A percentile compares a stretch with the other conserved stretches of the same genome.
Conservation (phyloP, 73 alveolate genomes). For the Tetrahymena thermophila region DNA sequence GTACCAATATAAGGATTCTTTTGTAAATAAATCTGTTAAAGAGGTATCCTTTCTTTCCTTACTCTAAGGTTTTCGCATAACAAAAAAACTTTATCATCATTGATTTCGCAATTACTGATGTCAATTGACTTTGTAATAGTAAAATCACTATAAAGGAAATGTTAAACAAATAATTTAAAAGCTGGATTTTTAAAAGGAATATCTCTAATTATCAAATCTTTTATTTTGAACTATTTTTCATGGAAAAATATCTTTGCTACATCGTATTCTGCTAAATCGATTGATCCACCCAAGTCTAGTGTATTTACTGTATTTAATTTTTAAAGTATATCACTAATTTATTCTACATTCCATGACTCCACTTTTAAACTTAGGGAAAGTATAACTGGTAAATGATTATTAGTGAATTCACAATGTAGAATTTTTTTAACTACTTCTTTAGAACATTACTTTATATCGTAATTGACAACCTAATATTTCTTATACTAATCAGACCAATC, state of each 20-base stretch:
- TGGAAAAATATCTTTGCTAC: neutral
- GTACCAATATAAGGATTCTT: neutral
- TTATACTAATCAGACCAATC: neutral
- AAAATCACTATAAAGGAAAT: neutral
- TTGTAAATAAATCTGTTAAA: neutral
- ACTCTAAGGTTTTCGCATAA: neutral
- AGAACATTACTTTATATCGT: neutral
- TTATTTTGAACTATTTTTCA: neutral
- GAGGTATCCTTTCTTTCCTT: neutral
- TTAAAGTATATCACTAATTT: neutral
- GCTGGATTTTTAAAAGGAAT: neutral
- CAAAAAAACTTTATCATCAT: neutral
- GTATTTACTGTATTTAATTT: neutral
- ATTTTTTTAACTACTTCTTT: neutral
- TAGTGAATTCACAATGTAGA: neutral
- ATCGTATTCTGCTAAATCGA: neutral
- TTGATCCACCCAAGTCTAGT: neutral
- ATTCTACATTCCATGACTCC: neutral
- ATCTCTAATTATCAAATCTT: neutral
- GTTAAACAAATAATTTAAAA: neutral
- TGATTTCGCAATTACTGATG: neutral
- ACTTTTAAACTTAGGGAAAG: neutral
- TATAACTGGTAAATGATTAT: neutral
- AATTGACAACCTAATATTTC: neutral
- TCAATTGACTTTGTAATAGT: neutral